phyloP scores from a whole-genome alignment of 805 yeast species.

The Maudiozyma turicensis region DNA sequence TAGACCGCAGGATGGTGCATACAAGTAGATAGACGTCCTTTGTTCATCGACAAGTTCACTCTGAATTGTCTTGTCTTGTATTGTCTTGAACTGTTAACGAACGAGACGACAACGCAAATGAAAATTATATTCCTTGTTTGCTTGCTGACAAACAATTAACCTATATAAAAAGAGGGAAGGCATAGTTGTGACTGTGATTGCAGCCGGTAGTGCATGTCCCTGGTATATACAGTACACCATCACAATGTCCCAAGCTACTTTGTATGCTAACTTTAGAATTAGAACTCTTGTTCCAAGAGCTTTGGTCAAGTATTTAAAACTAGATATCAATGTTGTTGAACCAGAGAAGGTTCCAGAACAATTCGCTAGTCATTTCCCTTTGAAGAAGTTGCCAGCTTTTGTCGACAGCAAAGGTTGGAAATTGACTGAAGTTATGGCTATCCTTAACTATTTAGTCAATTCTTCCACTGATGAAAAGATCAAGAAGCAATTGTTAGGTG shows the following conservation, averaged over 20 bases:
- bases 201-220: too few species aligned
- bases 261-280: conserved; percentile 38
- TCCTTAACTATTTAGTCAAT: conserved; percentile 40
- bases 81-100: too few species aligned
- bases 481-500: conserved; percentile 46
- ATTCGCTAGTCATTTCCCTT: conserved; percentile 49
- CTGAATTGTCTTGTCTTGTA: too few species aligned
- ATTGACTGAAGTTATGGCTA: conserved; percentile 60
- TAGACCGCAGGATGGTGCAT: too few species aligned
- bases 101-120: too few species aligned
- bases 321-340: conserved; percentile 45
- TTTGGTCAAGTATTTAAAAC: conserved; percentile 46
- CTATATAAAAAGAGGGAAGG: too few species aligned
- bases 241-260: conserved; percentile 58
- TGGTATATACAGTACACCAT: background rate
- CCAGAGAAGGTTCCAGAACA: conserved; percentile 29
- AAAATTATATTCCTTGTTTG: too few species aligned
- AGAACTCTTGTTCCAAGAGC: conserved; percentile 38
- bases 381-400: conserved; percentile 57
- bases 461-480: conserved; percentile 30
- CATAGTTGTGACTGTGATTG: too few species aligned
- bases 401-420: conserved; percentile 64
- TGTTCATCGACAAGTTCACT: too few species aligned
- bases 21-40: too few species aligned
- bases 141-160: too few species aligned